Conservation (phyloP, 306 rosid genomes). For the Fragaria nilgerrensis region DNA sequence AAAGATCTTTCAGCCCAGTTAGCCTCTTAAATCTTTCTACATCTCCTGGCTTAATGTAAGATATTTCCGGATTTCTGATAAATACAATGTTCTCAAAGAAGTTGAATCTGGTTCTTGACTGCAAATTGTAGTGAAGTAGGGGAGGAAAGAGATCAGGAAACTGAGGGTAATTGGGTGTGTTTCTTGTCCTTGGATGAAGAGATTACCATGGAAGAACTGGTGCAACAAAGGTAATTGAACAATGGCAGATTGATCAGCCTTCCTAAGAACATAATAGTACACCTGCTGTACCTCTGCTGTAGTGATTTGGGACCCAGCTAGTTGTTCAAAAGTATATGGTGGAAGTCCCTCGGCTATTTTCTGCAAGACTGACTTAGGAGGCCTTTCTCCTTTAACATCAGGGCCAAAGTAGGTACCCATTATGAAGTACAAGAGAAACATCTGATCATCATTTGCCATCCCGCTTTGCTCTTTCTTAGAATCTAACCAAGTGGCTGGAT, state of each 20-base stretch:
- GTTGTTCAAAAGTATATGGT: conserved; percentile 49
- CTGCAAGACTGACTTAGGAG: conserved; percentile 48
- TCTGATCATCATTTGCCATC: conserved; percentile 35
- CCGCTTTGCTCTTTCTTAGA: conserved; percentile 17
- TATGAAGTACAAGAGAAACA: conserved; percentile 51
- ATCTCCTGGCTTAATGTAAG: conserved; percentile 39
- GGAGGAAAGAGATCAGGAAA: conserved; percentile 56
- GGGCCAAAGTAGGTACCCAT: conserved; percentile 68
- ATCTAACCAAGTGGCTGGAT: conserved; percentile 10
- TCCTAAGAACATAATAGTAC: conserved; percentile 45
- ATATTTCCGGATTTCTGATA: conserved; percentile 39
- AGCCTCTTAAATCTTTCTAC: conserved; percentile 68
- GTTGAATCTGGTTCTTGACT: conserved; percentile 19
- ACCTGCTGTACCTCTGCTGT: conserved; percentile 39
- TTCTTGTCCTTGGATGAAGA: conserved; percentile 26
- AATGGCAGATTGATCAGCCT: conserved; percentile 43
- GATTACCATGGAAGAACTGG: conserved; percentile 40
- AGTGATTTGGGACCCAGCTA: conserved; percentile 42
- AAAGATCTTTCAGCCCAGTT: conserved; percentile 50
- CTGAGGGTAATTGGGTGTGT: conserved; percentile 44
- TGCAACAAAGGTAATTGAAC: conserved; percentile 33
- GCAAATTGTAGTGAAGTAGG: conserved; percentile 41
- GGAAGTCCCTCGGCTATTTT: conserved; percentile 65
- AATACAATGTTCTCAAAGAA: conserved; percentile 39
- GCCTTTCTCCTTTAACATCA: conserved; percentile 38